Evolutionary conservation across 208 protist genomes (phyloP).

Genomic region (Wallacemonas collosoma): DNA sequence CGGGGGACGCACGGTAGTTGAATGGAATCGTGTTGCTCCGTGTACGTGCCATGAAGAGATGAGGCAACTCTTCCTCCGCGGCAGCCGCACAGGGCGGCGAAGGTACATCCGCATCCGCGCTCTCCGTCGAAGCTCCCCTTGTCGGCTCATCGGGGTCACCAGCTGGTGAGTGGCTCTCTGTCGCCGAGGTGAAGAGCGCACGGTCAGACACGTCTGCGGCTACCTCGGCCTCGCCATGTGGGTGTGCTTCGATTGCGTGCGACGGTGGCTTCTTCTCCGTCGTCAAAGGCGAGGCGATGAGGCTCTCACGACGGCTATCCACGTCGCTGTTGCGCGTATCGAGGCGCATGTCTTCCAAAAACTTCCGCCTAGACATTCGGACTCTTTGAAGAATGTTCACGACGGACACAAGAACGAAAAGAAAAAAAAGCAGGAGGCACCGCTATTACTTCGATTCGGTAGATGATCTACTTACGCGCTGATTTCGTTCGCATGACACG

Average conservation of each 20-base stretch:
- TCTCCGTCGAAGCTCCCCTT: neutral
- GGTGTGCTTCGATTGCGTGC: neutral
- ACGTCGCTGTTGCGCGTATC: constrained; percentile 21
- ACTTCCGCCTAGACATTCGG: constrained; percentile 22
- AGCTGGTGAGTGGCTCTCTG: neutral
- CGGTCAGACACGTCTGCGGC: too few relatives aligned
- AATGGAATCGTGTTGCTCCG: constrained; percentile 22
- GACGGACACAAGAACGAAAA: constrained; percentile 11
- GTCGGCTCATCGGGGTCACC: neutral
- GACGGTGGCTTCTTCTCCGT: neutral
- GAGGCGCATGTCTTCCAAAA: constrained; percentile 31
- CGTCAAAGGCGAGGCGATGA: neutral
- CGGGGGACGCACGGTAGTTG: neutral
- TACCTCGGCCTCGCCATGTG: too few relatives aligned
- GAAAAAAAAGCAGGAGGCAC: neutral
- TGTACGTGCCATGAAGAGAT: constrained; percentile 4
- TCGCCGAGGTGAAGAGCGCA: too few relatives aligned
- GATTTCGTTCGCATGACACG: too few relatives aligned
- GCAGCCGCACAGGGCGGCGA: neutral
- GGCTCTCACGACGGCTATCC: constrained; percentile 18
- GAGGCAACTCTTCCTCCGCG: neutral
- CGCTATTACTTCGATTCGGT: too few relatives aligned
- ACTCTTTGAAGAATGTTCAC: neutral
- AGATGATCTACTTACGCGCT: too few relatives aligned
- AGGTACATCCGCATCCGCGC: neutral